These are phyloP conservation scores for Aureobasidium zeae DNA, from an alignment of 2,329 filamentous ascomycete species.

Conservation along the genomic window DNA sequence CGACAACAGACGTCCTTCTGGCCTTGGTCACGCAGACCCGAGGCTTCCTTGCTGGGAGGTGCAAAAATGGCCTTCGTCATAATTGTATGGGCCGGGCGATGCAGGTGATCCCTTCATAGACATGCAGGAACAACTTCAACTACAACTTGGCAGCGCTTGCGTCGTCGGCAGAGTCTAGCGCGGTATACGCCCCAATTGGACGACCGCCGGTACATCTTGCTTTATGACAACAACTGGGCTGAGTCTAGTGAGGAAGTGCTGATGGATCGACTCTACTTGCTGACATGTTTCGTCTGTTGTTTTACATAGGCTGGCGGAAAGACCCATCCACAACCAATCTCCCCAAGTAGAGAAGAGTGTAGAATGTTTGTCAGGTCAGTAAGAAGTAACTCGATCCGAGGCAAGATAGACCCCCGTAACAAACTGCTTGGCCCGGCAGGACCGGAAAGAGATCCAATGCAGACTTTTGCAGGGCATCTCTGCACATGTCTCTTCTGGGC, in stretches of 20 bases:
- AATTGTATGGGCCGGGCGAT: slow-evolving; percentile 10
- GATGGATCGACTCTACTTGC: slow-evolving; percentile 13
- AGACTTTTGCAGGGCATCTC: slow-evolving; percentile 10
- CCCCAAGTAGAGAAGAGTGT: slow-evolving; percentile 1
- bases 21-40: slow-evolving; percentile 15
- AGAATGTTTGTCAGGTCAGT: slow-evolving; percentile 16
- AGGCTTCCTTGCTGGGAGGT: slow-evolving; percentile 15
- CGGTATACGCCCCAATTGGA: background rate
- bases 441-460: slow-evolving; percentile 12
- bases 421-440: slow-evolving; percentile 11
- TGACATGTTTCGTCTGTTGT: slow-evolving; percentile 8
- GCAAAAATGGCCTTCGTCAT: slow-evolving; percentile 11
- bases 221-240: background rate
- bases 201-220: slow-evolving; percentile 13
- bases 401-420: slow-evolving; percentile 13
- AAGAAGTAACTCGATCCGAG: slow-evolving; percentile 12
- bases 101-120: slow-evolving; percentile 12
- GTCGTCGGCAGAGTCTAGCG: slow-evolving; percentile 11
- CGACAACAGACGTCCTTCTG: slow-evolving; percentile 13
- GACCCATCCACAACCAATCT: slow-evolving; percentile 1
- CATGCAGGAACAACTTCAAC: slow-evolving; percentile 15
- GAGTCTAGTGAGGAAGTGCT: slow-evolving; percentile 7
- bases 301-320: slow-evolving; percentile 6
- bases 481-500: slow-evolving; percentile 12
- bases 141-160: slow-evolving; percentile 12